These are phyloP conservation scores for Plectranthus barbatus DNA, from an alignment of 257 asterid species.

Conservation along the genomic window DNA sequence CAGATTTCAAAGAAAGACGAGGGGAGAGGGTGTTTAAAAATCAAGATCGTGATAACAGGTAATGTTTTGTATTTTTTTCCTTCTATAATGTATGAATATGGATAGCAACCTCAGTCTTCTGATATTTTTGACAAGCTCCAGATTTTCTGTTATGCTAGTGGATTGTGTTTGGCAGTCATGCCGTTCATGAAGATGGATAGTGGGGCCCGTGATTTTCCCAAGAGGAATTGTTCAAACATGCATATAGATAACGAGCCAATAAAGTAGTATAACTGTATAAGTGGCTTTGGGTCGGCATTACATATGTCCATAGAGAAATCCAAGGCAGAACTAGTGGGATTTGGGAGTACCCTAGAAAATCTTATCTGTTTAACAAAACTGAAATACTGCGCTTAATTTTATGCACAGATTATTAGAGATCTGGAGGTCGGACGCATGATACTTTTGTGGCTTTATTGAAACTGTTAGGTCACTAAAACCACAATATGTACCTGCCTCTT, in stretches of 20 bases:
- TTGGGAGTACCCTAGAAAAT: not conserved
- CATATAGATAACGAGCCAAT: not conserved
- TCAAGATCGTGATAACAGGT: slow-evolving; percentile 46
- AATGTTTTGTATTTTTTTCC: not conserved
- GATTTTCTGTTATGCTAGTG: not conserved
- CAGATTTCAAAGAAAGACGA: slow-evolving; percentile 30
- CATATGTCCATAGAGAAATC: not conserved
- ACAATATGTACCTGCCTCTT: not conserved
- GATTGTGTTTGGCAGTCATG: not conserved
- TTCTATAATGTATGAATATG: too few species aligned
- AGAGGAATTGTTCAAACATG: not conserved
- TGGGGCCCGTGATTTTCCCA: not conserved
- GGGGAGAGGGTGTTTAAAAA: slow-evolving; percentile 30
- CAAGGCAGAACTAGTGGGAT: not conserved
- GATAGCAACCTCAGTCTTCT: too few species aligned
- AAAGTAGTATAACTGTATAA: not conserved
- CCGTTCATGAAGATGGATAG: not conserved
- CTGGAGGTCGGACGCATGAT: not conserved
- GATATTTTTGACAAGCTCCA: too few species aligned
- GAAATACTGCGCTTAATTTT: not conserved
- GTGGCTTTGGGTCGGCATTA: not conserved
- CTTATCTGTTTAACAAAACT: not conserved
- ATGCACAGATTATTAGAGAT: not conserved
- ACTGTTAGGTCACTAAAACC: not conserved
- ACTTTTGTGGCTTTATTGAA: not conserved